Base-by-base conservation (phyloP, 73 alveolate genomes). In the Tetrahymena thermophila region DNA sequence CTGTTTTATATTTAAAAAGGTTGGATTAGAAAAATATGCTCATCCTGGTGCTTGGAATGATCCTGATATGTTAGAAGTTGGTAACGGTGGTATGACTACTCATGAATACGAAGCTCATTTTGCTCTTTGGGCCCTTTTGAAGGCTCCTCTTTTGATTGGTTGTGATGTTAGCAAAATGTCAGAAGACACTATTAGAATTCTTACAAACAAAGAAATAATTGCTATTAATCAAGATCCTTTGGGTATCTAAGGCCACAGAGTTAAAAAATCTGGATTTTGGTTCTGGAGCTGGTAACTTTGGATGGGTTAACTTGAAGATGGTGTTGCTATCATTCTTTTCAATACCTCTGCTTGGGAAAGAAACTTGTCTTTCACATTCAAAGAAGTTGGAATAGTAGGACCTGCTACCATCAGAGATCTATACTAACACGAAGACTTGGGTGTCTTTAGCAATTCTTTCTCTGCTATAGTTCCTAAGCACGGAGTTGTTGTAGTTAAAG, bases 1-100 rank as follows among this genome's bases (percentile, higher is more conserved):
- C 23, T 3, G 23, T 5, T 71, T 31, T 71, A n/a, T 19, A 19
- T 25, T 71, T 58, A 96, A 93, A 56, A 93, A 97, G 56, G 96
- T 96, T 40, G 94, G 96, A 34, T 96, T 94, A 42, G 85, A 95
- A 5, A 96, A 96, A 94, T 97, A 94, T 94, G 99, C 99, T 23
- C 99, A 99, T n/a, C 99, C 99, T 21, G 99, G 99, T 21, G 99
- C 99, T 93, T 99, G 99, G 99, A 99, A 99, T 94, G 99, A 99
- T 93, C 99, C 99, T 16, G 99, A 99, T 94, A 98, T 99, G 99
- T 95, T 99, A 93, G 99, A 99, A 96, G 99, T 99, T 1, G 99
- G 99, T 35, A 98, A 98, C 94, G 99, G 99, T 3, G 99, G 98
- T 35, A 96, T 99, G 99, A 97, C 98, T 35, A 96, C 95, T 5